These are phyloP conservation scores for Rachicladosporium sp. DNA, from an alignment of 2,329 filamentous ascomycete genomes.

Conservation along the genomic window DNA sequence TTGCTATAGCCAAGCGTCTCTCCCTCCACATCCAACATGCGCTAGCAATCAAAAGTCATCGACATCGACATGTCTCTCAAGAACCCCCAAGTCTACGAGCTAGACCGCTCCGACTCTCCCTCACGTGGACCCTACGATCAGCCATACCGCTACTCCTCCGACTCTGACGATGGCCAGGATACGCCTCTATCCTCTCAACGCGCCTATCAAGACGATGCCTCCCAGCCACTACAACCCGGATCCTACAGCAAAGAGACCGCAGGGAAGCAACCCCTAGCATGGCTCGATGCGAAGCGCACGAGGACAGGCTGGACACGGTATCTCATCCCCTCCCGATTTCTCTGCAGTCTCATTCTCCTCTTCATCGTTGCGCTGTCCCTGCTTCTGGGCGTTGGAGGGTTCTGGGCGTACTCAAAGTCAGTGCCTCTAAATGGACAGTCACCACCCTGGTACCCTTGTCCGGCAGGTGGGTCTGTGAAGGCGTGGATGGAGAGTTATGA, in stretches of 20 bases:
- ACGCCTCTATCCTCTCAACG: slow-evolving; percentile 30
- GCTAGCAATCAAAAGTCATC: neutral
- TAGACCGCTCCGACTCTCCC: slow-evolving; percentile 13
- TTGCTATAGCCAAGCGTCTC: neutral
- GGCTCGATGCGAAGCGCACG: slow-evolving; percentile 11
- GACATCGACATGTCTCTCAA: slow-evolving; percentile 15
- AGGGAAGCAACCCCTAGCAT: slow-evolving; percentile 13
- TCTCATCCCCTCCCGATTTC: slow-evolving; percentile 28
- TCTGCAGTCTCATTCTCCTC: slow-evolving; percentile 30
- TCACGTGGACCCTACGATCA: slow-evolving; percentile 4
- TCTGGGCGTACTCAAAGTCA: slow-evolving; percentile 32
- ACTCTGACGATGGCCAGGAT: slow-evolving; percentile 30
- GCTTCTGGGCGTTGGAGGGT: slow-evolving; percentile 31
- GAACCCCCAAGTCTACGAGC: slow-evolving; percentile 19
- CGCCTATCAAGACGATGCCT: slow-evolving; percentile 28
- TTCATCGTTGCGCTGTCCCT: slow-evolving; percentile 31
- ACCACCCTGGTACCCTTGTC: slow-evolving; percentile 53
- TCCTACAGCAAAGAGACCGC: slow-evolving; percentile 16
- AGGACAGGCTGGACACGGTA: slow-evolving; percentile 14
- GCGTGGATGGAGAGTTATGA: slow-evolving; percentile 66
- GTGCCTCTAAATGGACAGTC: slow-evolving; percentile 31
- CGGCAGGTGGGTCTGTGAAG: slow-evolving; percentile 57
- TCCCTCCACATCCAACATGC: slow-evolving; percentile 1
- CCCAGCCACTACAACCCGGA: slow-evolving; percentile 21
- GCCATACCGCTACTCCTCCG: slow-evolving; percentile 9